Conservation (phyloP, 202 grass and related monocot species). For the Setaria viridis region DNA sequence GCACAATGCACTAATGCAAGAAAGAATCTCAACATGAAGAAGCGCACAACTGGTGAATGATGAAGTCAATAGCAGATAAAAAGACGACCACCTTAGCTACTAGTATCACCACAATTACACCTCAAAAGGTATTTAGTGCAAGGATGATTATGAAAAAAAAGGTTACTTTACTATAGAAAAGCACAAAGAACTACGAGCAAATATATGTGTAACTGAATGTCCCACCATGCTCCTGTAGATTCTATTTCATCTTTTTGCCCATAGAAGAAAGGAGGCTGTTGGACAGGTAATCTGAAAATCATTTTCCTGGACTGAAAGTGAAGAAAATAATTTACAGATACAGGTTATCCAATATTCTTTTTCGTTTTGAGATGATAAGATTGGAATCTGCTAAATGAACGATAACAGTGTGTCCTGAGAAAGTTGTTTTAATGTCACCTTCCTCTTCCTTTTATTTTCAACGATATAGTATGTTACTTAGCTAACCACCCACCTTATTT, state of each 20-base stretch:
- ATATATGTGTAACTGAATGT: background rate
- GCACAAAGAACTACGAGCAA: background rate
- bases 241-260: background rate
- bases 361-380: background rate
- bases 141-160: background rate
- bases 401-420: background rate
- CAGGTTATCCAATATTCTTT: background rate
- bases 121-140: slow-evolving; percentile 16
- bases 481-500: slow-evolving; percentile 19
- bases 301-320: background rate
- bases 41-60: background rate
- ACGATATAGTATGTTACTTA: background rate
- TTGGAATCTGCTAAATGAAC: background rate
- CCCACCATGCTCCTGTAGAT: background rate
- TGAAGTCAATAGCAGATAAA: slow-evolving; percentile 19
- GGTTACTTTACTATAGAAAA: slow-evolving; percentile 11
- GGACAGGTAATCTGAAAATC: background rate
- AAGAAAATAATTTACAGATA: background rate
- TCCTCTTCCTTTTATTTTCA: background rate
- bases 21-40: slow-evolving; percentile 38
- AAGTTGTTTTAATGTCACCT: background rate
- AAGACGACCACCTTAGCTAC: slow-evolving; percentile 23
- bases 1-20: background rate
- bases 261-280: background rate
- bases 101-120: slow-evolving; percentile 23